Evolutionary conservation across 192 early-diverging fungal genomes (phyloP).

Genomic region (Spizellomyces punctatus): DNA sequence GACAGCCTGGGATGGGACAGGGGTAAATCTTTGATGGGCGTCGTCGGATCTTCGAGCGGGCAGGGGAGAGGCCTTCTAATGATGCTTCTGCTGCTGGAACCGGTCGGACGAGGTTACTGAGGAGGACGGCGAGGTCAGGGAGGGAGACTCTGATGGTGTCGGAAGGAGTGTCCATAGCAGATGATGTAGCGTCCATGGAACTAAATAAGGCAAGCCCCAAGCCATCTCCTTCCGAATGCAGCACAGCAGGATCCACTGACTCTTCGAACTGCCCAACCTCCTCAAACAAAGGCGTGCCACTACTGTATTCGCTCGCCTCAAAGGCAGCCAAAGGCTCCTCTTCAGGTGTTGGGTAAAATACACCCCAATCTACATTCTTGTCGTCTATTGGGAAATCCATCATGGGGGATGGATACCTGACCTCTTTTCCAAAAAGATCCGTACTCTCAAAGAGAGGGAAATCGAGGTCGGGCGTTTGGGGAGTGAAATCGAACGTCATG

Average conservation of each 20-base stretch:
- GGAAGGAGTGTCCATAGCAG: not conserved
- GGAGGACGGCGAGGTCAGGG: not conserved
- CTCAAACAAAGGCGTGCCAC: not conserved
- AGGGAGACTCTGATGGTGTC: not conserved
- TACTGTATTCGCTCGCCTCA: not conserved
- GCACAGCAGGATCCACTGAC: not conserved
- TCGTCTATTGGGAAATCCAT: not conserved
- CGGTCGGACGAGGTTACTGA: not conserved
- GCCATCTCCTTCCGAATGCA: slow-evolving; percentile 2
- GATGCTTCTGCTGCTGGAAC: not conserved
- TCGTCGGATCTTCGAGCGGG: slow-evolving; percentile 2
- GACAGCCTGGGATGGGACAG: slow-evolving; percentile 57
- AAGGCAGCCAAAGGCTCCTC: not conserved
- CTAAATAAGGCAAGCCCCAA: not conserved
- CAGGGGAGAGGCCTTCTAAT: not conserved
- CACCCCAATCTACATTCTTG: not conserved
- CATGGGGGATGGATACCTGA: not conserved
- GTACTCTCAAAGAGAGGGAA: not conserved
- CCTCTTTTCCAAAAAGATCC: not conserved
- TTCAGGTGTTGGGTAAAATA: slow-evolving; percentile 1
- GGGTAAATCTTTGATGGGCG: slow-evolving; percentile 18
- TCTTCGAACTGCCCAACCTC: not conserved
- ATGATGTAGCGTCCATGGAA: not conserved
- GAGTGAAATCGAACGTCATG: slow-evolving; percentile 1
- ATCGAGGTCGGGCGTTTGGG: not conserved